Evolutionary conservation across 164 flowering plant genomes (phyloP).

Genomic region (Aristolochia contorta): DNA sequence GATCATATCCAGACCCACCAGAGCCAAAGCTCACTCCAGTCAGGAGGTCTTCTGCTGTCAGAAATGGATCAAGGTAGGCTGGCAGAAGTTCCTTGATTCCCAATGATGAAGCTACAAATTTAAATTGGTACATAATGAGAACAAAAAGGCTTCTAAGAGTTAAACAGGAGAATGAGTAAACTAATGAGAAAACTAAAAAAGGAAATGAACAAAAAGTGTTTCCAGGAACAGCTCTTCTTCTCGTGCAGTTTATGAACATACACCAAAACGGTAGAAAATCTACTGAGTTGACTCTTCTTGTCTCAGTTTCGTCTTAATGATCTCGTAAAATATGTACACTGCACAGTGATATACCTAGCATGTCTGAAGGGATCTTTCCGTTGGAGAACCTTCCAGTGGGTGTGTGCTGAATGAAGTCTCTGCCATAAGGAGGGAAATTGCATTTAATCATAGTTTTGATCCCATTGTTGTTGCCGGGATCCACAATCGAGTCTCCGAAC

Average conservation of each 20-base stretch:
- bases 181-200: too few species aligned
- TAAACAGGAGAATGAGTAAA: too few species aligned
- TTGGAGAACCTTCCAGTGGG: slow-evolving; percentile 67
- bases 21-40: slow-evolving; percentile 14
- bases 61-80: slow-evolving; percentile 4
- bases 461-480: slow-evolving; percentile 60
- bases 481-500: slow-evolving; percentile 75
- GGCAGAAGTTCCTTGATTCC: slow-evolving; percentile 13
- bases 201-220: too few species aligned
- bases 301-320: too few species aligned
- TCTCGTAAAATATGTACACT: too few species aligned
- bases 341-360: slow-evolving; percentile 1
- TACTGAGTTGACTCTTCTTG: too few species aligned
- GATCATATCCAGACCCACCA: slow-evolving; percentile 8
- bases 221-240: too few species aligned
- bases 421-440: slow-evolving; percentile 62
- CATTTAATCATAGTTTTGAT: slow-evolving; percentile 43
- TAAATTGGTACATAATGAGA: background rate
- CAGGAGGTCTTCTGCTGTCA: slow-evolving; percentile 2
- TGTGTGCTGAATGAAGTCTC: slow-evolving; percentile 37
- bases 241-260: background rate
- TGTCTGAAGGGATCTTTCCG: slow-evolving; percentile 29
- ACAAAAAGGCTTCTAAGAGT: too few species aligned
- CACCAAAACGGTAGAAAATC: too few species aligned
- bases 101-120: slow-evolving; percentile 1